phyloP scores from a whole-genome alignment of 768 basidiomycete genomes.

The Trametes elegans region DNA sequence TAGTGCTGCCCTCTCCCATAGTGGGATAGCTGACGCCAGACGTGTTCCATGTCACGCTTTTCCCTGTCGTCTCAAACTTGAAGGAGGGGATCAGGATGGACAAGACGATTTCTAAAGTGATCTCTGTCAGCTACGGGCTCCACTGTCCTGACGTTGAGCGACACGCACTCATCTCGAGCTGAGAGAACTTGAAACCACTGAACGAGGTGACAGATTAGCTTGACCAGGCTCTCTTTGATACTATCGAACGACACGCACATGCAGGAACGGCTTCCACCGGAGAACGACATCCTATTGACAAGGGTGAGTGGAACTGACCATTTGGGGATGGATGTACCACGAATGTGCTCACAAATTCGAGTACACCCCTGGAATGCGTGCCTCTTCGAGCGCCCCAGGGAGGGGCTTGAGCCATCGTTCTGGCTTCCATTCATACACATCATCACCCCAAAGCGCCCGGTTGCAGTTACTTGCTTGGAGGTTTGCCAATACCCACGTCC shows the following conservation, averaged over 20 bases:
- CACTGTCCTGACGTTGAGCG: too few relatives aligned
- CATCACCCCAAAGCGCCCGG: slow-evolving; percentile 42
- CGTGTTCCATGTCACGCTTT: background rate
- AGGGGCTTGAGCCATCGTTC: slow-evolving; percentile 39
- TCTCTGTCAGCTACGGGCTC: background rate
- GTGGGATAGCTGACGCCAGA: too few relatives aligned
- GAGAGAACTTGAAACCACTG: slow-evolving; percentile 25
- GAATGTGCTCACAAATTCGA: slow-evolving; percentile 22
- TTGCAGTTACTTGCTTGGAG: slow-evolving; percentile 41
- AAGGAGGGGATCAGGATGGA: slow-evolving; percentile 26
- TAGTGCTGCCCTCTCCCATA: too few relatives aligned
- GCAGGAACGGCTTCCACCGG: slow-evolving; percentile 23
- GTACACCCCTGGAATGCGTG: slow-evolving; percentile 20
- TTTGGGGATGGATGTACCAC: too few relatives aligned
- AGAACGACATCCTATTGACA: slow-evolving; percentile 24
- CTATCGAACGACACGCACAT: slow-evolving; percentile 20
- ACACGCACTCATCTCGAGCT: slow-evolving; percentile 25
- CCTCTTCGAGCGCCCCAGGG: slow-evolving; percentile 8
- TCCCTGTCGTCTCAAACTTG: slow-evolving; percentile 25
- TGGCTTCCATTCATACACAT: slow-evolving; percentile 42
- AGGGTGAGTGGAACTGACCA: too few relatives aligned
- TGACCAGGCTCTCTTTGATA: too few relatives aligned
- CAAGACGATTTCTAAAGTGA: slow-evolving; percentile 28
- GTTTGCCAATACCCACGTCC: slow-evolving; percentile 37
- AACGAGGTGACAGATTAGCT: background rate